phyloP scores from a whole-genome alignment of 2,329 filamentous ascomycete genomes.

The Botrytis byssoidea region DNA sequence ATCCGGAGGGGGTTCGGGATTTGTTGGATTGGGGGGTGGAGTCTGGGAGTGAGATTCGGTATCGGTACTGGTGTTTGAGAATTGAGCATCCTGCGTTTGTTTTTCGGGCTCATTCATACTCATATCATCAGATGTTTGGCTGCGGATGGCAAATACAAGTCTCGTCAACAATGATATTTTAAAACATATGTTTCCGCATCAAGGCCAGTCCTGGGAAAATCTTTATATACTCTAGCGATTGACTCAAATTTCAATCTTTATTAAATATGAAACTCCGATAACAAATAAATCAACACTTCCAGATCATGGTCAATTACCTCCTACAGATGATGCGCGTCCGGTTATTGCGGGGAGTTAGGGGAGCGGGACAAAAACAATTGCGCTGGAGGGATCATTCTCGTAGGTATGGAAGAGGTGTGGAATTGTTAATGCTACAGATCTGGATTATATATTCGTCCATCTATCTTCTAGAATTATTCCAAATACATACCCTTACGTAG shows the following conservation, averaged over 20 bases:
- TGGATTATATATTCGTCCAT: background rate
- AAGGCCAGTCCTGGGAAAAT: too few relatives aligned
- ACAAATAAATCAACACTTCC: background rate
- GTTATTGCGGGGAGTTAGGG: slow-evolving; percentile 14
- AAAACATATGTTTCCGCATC: background rate
- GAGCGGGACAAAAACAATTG: background rate
- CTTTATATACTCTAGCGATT: background rate
- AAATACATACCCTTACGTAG: background rate
- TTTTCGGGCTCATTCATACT: background rate
- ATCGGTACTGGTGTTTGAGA: background rate
- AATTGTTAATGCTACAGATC: background rate
- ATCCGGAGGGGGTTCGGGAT: background rate
- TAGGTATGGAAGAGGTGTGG: background rate
- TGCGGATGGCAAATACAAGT: too few relatives aligned
- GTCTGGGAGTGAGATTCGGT: too few relatives aligned
- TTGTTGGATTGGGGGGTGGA: too few relatives aligned
- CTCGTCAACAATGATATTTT: background rate
- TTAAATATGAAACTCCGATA: background rate
- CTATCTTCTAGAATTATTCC: background rate
- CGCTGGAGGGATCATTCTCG: background rate
- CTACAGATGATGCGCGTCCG: background rate
- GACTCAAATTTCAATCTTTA: too few relatives aligned
- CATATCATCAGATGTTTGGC: background rate
- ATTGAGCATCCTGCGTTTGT: background rate
- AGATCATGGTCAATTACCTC: background rate